A percentile compares a stretch with the other conserved stretches of the same genome.
Conservation (phyloP, 441 rosid species). For the Jatropha multifida region DNA sequence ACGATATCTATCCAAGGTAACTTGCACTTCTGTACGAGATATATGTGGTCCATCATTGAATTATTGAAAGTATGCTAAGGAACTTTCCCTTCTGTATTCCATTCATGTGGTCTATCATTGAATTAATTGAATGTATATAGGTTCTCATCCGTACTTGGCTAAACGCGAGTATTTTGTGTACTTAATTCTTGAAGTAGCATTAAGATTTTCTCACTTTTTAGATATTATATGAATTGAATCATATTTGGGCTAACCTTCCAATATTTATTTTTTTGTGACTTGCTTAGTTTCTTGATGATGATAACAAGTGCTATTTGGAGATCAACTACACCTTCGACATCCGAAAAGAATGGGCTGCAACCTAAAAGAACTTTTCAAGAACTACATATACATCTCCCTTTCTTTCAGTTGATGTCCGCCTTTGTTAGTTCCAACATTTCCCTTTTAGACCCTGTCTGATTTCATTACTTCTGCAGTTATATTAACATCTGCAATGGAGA, state of each 20-base stretch:
- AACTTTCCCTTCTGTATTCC: not conserved
- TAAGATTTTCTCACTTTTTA: not conserved
- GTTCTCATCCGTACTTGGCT: not conserved
- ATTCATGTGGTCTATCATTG: not conserved
- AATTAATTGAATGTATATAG: not conserved
- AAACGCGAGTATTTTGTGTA: not conserved
- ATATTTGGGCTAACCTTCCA: not conserved
- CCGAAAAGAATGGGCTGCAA: slow-evolving; percentile 67
- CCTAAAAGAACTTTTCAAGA: slow-evolving; percentile 10
- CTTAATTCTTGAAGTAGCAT: slow-evolving; percentile 7
- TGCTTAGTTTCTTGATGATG: slow-evolving; percentile 80
- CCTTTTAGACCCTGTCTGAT: not conserved
- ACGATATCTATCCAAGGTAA: not conserved
- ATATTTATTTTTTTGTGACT: not conserved
- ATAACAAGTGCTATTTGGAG: slow-evolving; percentile 83
- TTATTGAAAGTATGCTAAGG: not conserved
- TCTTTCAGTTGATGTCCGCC: not conserved
- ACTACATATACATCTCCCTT: no score
- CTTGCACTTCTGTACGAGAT: no score
- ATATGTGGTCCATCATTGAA: no score
- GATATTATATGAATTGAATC: no score
- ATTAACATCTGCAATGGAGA: slow-evolving; percentile 12
- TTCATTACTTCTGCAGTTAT: slow-evolving; percentile 11
- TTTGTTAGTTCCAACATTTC: not conserved
- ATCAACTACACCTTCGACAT: slow-evolving; percentile 83